Percentiles rank a stretch among this genome's conserved stretches.
phyloP scores from a whole-genome alignment of 2,329 filamentous ascomycete species.

The Aspergillus sp. region DNA sequence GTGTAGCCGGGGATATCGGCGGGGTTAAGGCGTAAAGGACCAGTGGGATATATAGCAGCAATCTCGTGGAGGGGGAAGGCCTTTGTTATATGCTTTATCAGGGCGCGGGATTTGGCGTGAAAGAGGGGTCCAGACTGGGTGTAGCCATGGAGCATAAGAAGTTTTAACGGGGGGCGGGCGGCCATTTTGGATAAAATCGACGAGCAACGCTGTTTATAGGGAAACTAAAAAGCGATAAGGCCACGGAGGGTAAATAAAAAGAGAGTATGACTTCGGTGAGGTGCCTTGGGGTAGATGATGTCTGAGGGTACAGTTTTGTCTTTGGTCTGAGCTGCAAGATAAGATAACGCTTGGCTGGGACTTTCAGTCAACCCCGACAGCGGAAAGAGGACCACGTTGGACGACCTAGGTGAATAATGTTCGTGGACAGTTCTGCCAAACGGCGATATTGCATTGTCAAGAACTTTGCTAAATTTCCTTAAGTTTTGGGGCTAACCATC shows the following conservation, averaged over 20 bases:
- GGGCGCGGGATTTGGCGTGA: slow-evolving; percentile 81
- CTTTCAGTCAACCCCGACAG: too few relatives aligned
- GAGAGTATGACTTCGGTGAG: not conserved
- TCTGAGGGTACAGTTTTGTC: not conserved
- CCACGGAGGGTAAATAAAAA: not conserved
- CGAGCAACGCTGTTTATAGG: not conserved
- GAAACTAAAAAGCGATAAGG: not conserved
- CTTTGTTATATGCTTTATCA: slow-evolving; percentile 78
- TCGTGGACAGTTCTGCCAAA: too few relatives aligned
- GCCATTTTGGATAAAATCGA: not conserved
- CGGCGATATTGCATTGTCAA: too few relatives aligned
- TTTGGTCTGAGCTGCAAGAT: not conserved
- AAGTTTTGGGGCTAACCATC: too few relatives aligned
- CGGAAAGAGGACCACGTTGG: too few relatives aligned
- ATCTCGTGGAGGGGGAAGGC: slow-evolving; percentile 64
- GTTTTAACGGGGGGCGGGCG: slow-evolving; percentile 49
- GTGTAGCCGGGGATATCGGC: slow-evolving; percentile 70
- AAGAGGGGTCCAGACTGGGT: slow-evolving; percentile 87
- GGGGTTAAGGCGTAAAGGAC: slow-evolving; percentile 61
- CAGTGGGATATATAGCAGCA: slow-evolving; percentile 68
- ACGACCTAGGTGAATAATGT: too few relatives aligned
- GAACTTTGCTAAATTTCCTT: too few relatives aligned
- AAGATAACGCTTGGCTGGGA: not conserved
- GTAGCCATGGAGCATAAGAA: slow-evolving; percentile 82
- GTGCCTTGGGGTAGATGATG: not conserved